Evolutionary conservation across 2,329 filamentous ascomycete genomes (phyloP).

Genomic region (Diaporthe citriasiana): DNA sequence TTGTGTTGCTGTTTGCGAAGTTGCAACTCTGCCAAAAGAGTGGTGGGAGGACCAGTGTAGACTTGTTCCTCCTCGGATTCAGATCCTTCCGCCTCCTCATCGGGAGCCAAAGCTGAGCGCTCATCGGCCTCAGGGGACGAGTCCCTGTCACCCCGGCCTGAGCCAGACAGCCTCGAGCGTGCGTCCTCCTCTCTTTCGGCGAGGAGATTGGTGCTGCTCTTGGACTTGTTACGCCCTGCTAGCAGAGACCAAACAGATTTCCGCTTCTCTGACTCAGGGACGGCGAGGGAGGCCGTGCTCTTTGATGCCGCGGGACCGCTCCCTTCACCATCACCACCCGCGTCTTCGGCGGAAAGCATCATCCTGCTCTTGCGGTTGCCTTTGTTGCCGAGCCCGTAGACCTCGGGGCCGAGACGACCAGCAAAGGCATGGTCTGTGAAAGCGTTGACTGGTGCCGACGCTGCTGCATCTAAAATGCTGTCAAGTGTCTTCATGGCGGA

Average conservation of each 20-base stretch:
- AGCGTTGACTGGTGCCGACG: slow-evolving; percentile 86
- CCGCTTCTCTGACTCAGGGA: slow-evolving; percentile 43
- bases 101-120: slow-evolving; percentile 45
- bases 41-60: slow-evolving; percentile 84
- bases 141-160: slow-evolving; percentile 32
- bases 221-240: slow-evolving; percentile 45
- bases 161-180: slow-evolving; percentile 42
- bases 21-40: slow-evolving; percentile 91
- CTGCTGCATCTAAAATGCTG: slow-evolving; percentile 91
- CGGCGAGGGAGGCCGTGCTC: slow-evolving; percentile 43
- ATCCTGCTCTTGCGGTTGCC: slow-evolving; percentile 54
- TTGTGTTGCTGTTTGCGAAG: slow-evolving; percentile 91
- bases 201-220: slow-evolving; percentile 42
- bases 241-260: slow-evolving; percentile 44
- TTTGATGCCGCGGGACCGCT: slow-evolving; percentile 47
- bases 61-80: slow-evolving; percentile 62
- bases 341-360: slow-evolving; percentile 13
- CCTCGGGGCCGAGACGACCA: slow-evolving; percentile 80
- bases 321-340: slow-evolving; percentile 1
- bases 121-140: slow-evolving; percentile 43
- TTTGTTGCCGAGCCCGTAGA: slow-evolving; percentile 76
- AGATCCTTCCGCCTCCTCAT: slow-evolving; percentile 48
- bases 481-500: slow-evolving; percentile 93
- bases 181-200: slow-evolving; percentile 41
- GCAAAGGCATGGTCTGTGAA: slow-evolving; percentile 92